These are phyloP conservation scores for Tulasnella sp. DNA, from an alignment of 768 basidiomycete genomes.

Conservation along the genomic window DNA sequence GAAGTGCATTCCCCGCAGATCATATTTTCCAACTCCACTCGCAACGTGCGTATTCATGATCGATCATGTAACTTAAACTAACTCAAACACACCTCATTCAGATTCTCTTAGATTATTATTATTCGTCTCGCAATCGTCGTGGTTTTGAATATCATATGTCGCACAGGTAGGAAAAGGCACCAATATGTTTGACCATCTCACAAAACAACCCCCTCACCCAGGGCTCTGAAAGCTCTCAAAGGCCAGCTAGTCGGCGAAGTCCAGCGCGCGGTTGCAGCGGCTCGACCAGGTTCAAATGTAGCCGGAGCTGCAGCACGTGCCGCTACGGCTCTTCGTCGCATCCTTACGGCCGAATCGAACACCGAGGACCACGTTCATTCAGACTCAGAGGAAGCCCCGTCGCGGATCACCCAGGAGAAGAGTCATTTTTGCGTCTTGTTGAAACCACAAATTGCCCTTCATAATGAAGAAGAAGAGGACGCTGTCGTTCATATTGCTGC, in stretches of 20 bases:
- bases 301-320: conserved; percentile 15
- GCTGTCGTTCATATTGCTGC: conserved; percentile 68
- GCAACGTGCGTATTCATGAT: conserved; percentile 54
- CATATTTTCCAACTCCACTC: conserved; percentile 63
- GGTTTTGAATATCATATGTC: conserved; percentile 87
- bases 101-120: conserved; percentile 85
- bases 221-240: conserved; percentile 43
- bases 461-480: conserved; percentile 48
- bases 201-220: conserved; percentile 29
- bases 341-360: conserved; percentile 39
- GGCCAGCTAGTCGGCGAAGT: background rate
- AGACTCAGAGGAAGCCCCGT: conserved; percentile 1
- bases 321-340: conserved; percentile 53
- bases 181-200: conserved; percentile 12
- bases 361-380: conserved; percentile 1
- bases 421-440: conserved; percentile 78
- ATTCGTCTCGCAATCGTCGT: conserved; percentile 63
- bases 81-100: conserved; percentile 29
- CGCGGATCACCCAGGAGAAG: conserved; percentile 37
- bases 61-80: background rate
- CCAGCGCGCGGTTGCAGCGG: conserved; percentile 8
- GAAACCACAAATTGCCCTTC: conserved; percentile 82
- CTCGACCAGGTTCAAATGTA: conserved; percentile 2
- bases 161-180: conserved; percentile 57
- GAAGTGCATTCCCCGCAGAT: conserved; percentile 83